Evolutionary conservation across 345 rosid species (phyloP), one percentile per base, ranked within the genome.

Genomic region (Erysimum cheiranthoides): DNA sequence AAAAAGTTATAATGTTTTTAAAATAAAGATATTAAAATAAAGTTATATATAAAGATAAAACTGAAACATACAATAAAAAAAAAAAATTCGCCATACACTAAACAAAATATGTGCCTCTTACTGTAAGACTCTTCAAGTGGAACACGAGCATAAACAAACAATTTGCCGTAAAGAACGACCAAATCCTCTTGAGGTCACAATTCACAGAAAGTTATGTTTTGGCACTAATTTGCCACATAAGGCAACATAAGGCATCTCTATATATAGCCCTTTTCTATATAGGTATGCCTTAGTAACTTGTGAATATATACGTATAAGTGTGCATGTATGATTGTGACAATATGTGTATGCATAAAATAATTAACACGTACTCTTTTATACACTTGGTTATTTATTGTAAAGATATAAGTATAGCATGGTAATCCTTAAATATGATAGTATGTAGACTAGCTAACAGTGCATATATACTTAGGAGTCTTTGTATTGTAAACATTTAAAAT

Each of bases 151-250:
- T 70, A 70, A 76, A 76, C 51, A 76, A 70, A 70, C 51, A 76
- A 52, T 70, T 76, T 62, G 75, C 80, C 17, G 80, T 63, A 76
- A 76, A 76, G 80, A 17, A 64, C 71, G 75, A 76, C 75, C 66
- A 70, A 52, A 70, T 76, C 47, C 75, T 38, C 69, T 69, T 25
- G 12, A 54, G 38, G 57, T 52, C 74, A 69, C 32, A 61, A 32
- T 30, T 60, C 35, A 51, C 18, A 10, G 2, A 69, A 68, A 76
- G 75, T 40, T 61, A 63, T 53, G 17, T 61, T 69, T 76, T 61
- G 74, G 64, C 70, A 69, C 56, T 61, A 61, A 61, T 76, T 69
- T 76, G 58, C 65, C 66, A 62, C 51, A 73, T 45, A 52, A 27
- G 51, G 46, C 53, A 16, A 62, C 43, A 73, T 45, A 52, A 27